Base-by-base conservation (phyloP, 2,329 filamentous ascomycete species). In the Cladosporium cucumerinum region DNA sequence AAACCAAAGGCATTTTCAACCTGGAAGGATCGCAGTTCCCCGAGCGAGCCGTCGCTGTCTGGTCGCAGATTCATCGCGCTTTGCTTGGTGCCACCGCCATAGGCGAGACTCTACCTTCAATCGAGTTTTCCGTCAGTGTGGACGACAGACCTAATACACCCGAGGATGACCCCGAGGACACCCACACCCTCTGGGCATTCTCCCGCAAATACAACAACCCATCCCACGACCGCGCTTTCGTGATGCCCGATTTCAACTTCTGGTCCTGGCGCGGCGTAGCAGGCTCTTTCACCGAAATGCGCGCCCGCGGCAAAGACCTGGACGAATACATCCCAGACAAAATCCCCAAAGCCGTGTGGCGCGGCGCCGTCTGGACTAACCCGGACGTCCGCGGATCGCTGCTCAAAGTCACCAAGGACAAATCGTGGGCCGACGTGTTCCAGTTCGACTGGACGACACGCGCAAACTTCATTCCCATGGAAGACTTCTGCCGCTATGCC, bases 221-320 rank as follows among this genome's bases (percentile, higher is more conserved):
- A 7, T 65, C 75, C 6, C 74, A 77, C 18, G 76, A 81, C 43
- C 72, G 72, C 14, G 72, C 76, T 16, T 84, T 82, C 81, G 72
- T 84, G 16, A 83, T 84, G 76, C 82, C 82, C 0, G 82, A 84
- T 66, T 84, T 83, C 66, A 80, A 80, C 36, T 82, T 81, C 73
- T 84, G 80, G 80, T 76, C 78, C 7, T 82, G 81, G 78, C 81
- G 71, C 23, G 71, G 70, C 7, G 71, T 72, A 2, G 69, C 59
- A 12, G 70, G 66, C n/a, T 66, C 69, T 3, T 70, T 69, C 58
- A 67, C 67, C 11, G 63, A 66, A 26, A 64, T 69, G 59, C 69
- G 70, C 26, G 49, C 64, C 21, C 67, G 65, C 48, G 69, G 65
- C 43, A 65, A 66, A 36, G 62, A 66, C 48, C 67, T 72, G 25